A percentile compares a stretch with the other conserved stretches of the same genome.
Evolutionary conservation across 768 basidiomycete genomes (phyloP).

Genomic region (Lyophyllum atratum): DNA sequence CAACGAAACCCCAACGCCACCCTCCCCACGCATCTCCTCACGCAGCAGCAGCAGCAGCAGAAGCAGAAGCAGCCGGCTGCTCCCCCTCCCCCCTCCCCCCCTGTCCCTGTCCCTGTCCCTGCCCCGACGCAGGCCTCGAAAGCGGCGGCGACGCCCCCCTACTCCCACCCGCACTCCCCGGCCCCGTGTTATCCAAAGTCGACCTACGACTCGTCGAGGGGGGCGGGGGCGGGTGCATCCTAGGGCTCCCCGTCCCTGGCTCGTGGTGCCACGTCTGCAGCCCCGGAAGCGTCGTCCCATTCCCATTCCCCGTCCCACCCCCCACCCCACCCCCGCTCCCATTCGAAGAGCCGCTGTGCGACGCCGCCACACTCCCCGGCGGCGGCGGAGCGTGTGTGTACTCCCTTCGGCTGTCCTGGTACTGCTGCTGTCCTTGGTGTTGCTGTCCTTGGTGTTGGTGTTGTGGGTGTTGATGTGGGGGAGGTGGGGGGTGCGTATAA

Average conservation of each 20-base stretch:
- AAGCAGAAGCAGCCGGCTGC: neutral
- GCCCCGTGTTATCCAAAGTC: neutral
- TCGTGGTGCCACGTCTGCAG: conserved; percentile 46
- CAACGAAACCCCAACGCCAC: too few species aligned
- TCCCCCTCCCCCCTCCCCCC: too few species aligned
- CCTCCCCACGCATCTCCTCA: neutral
- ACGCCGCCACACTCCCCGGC: too few species aligned
- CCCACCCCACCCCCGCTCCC: neutral
- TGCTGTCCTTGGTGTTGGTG: neutral
- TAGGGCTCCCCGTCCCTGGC: neutral
- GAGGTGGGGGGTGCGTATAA: conserved; percentile 8
- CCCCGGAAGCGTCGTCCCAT: conserved; percentile 42
- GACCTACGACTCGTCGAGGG: neutral
- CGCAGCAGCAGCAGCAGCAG: neutral
- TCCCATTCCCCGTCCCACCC: neutral
- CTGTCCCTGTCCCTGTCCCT: neutral
- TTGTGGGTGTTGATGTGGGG: conserved; percentile 43
- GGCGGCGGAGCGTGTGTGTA: too few species aligned
- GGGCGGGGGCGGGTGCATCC: neutral
- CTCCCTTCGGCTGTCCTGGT: conserved; percentile 34
- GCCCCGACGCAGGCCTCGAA: neutral
- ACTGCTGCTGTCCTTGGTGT: conserved; percentile 42
- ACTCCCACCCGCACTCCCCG: neutral
- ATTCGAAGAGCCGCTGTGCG: too few species aligned
- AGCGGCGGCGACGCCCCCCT: neutral